Conservation (phyloP, 2,329 filamentous ascomycete genomes). For the Cercospora brassicicola region DNA sequence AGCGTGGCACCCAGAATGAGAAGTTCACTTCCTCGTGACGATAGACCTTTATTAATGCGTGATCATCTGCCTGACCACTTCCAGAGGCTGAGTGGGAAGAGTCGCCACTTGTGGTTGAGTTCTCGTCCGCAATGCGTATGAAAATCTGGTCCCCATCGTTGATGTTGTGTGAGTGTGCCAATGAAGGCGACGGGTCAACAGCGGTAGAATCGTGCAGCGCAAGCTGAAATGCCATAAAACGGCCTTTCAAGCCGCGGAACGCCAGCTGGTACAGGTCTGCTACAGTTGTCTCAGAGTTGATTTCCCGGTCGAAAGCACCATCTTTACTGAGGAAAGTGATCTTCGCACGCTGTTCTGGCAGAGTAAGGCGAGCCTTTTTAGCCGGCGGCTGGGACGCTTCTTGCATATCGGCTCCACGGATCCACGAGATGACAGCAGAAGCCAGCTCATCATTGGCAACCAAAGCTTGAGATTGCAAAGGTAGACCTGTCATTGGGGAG, state of each 20-base stretch:
- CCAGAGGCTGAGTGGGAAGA: not conserved
- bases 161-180: slow-evolving; percentile 6
- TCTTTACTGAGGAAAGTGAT: slow-evolving; percentile 23
- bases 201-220: slow-evolving; percentile 13
- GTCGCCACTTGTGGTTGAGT: not conserved
- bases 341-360: not conserved
- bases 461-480: slow-evolving; percentile 28
- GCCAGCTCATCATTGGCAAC: slow-evolving; percentile 28
- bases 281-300: slow-evolving; percentile 16
- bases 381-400: not conserved
- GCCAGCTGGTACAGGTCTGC: slow-evolving; percentile 33
- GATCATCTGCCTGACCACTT: not conserved
- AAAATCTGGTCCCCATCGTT: slow-evolving; percentile 15
- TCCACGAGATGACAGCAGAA: slow-evolving; percentile 31
- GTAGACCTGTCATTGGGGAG: slow-evolving; percentile 39
- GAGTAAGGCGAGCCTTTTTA: slow-evolving; percentile 10
- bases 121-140: slow-evolving; percentile 25
- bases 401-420: slow-evolving; percentile 18
- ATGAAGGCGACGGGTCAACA: not conserved
- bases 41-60: slow-evolving; percentile 29
- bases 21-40: slow-evolving; percentile 7
- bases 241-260: slow-evolving; percentile 34
- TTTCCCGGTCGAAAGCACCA: slow-evolving; percentile 20
- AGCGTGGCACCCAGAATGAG: slow-evolving; percentile 32
- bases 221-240: slow-evolving; percentile 33